A percentile compares a stretch with the other conserved stretches of the same genome.
Evolutionary conservation across 306 rosid species (phyloP).

Genomic region (Arachis hypogaea): DNA sequence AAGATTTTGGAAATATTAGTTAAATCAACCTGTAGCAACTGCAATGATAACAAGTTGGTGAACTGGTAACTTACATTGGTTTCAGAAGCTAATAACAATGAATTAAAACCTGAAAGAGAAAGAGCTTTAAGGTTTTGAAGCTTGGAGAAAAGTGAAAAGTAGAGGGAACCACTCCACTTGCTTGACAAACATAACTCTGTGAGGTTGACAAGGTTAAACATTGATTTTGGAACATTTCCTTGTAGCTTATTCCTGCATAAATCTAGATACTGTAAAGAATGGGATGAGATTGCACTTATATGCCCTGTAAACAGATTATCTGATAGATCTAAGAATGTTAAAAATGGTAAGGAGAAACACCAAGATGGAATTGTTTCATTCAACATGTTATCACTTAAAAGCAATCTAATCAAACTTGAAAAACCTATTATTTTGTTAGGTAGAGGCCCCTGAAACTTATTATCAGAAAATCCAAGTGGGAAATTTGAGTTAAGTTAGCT

Average conservation of each 20-base stretch:
- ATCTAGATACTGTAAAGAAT: neutral
- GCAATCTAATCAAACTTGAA: neutral
- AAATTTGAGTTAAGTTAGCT: neutral
- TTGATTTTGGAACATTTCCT: conserved; percentile 22
- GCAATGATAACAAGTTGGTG: neutral
- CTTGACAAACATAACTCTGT: neutral
- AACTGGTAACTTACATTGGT: neutral
- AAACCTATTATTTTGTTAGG: neutral
- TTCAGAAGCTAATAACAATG: neutral
- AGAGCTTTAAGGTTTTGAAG: neutral
- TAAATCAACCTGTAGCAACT: neutral
- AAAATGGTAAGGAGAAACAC: neutral
- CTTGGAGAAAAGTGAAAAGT: neutral
- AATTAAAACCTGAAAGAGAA: neutral
- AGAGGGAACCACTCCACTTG: neutral
- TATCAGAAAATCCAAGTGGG: neutral
- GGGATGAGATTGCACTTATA: neutral
- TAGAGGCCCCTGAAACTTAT: neutral
- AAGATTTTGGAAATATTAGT: neutral
- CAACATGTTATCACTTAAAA: neutral
- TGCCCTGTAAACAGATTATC: conserved; percentile 2
- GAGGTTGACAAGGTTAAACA: conserved; percentile 28
- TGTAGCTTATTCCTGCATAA: neutral
- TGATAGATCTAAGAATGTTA: neutral
- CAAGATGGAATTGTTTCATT: conserved; percentile 25